Evolutionary conservation across 768 basidiomycete genomes (phyloP), one percentile per base, ranked within the genome.

Genomic region (Tricholoma flavovirens): DNA sequence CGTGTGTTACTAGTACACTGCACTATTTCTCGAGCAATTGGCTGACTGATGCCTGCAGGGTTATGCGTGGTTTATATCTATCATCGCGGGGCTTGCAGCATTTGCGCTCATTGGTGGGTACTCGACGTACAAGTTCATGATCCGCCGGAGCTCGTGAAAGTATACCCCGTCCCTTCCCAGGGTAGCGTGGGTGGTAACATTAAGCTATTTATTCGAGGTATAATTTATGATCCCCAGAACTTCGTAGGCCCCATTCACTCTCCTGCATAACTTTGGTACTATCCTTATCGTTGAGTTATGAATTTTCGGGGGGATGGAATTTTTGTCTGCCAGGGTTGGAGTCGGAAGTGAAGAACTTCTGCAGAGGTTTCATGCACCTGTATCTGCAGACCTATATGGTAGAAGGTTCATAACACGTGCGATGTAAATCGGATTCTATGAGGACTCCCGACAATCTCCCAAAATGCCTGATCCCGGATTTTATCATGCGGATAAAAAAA

Each of bases 1-100:
- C 11, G 85, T 83, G 56, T 33, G 73, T 67, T 14, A 9, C 8
- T 2, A 5, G 38, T 40, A 22, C 24, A 5, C 48, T 38, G 51
- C 67, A 60, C 36, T 19, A 55, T 58, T 55, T 29, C 10, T n/a
- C 30, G n/a, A n/a, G 15, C 19, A n/a, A 30, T 17, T 29, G n/a
- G 46, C 46, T 49, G n/a, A 49, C 26, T 17, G 9, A n/a, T 49
- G 46, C 12, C 5, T 9, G 7, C 15, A 49, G 46, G 79, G 80
- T 1, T 90, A 83, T 63, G 73, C 75, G n/a, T 94, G 93, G 93
- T 98, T 98, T 68, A 73, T 81, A 36, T 83, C 88, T 14, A 97
- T 98, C 60, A 85, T 98, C 12, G 90, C 84, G 0, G 79, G 76
- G 32, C 80, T 98, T 0, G 83, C 83, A 1, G 84, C 84, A 0